phyloP scores from a whole-genome alignment of 2,329 filamentous ascomycete genomes.

The Paecilomyces variotii region DNA sequence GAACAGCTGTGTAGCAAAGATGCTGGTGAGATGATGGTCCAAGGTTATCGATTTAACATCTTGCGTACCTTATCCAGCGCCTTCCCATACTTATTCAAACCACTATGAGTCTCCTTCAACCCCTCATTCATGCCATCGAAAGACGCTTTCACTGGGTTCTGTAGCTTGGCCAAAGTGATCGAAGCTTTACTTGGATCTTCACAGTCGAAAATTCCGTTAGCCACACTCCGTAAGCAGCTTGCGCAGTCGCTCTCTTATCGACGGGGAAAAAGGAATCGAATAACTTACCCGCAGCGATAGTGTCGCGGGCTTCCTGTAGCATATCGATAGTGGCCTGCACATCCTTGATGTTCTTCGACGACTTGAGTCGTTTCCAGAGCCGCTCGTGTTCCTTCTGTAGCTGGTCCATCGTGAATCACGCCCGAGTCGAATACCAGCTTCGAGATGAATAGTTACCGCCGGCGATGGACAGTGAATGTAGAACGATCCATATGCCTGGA shows the following conservation, averaged over 20 bases:
- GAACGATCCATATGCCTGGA: conserved; percentile 4
- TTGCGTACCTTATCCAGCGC: conserved; percentile 65
- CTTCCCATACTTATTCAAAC: conserved; percentile 76
- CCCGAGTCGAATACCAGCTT: conserved; percentile 3
- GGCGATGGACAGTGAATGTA: conserved; percentile 10
- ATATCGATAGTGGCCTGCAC: conserved; percentile 76
- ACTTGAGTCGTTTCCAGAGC: conserved; percentile 60
- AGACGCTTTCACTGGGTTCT: conserved; percentile 73
- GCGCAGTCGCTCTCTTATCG: background rate
- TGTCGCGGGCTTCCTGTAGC: conserved; percentile 63
- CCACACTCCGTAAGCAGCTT: conserved; percentile 8
- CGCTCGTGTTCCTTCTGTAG: conserved; percentile 68
- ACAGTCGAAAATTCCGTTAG: background rate
- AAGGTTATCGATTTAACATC: background rate
- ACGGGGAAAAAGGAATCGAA: background rate
- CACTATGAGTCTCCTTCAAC: conserved; percentile 73
- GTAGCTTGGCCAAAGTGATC: conserved; percentile 71
- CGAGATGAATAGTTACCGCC: conserved; percentile 23
- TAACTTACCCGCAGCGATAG: conserved; percentile 60
- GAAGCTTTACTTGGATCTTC: conserved; percentile 62
- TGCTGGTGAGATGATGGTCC: background rate
- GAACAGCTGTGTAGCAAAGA: conserved; percentile 45
- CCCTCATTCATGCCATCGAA: conserved; percentile 75
- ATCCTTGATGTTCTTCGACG: conserved; percentile 64
- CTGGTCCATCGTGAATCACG: conserved; percentile 45